These are phyloP conservation scores for Neopestalotiopsis sp. DNA, from an alignment of 2,329 filamentous ascomycete genomes.

Conservation along the genomic window DNA sequence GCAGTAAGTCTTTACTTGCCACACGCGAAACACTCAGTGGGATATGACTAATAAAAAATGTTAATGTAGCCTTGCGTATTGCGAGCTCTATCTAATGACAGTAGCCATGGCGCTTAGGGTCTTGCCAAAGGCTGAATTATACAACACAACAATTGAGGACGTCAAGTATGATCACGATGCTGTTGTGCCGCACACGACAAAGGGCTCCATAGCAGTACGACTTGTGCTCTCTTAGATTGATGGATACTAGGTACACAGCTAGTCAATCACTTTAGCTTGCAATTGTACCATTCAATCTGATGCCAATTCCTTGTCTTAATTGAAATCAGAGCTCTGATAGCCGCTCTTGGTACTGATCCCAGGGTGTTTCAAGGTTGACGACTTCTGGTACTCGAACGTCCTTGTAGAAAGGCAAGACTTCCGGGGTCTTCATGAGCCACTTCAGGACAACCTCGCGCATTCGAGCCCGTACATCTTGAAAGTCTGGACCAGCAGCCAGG, in stretches of 20 bases:
- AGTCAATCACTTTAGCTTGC: too few species aligned
- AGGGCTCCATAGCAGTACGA: background rate
- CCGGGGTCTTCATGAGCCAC: constrained; percentile 33
- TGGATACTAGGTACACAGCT: too few species aligned
- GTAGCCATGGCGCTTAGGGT: constrained; percentile 29
- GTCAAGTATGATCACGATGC: constrained; percentile 35
- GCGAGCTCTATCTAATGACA: constrained; percentile 31
- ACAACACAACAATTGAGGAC: constrained; percentile 28
- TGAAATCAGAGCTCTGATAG: background rate
- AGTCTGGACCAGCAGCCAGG: constrained; percentile 36
- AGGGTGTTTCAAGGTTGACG: background rate
- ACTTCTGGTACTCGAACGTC: constrained; percentile 22
- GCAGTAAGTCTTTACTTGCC: constrained; percentile 28
- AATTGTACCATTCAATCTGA: too few species aligned
- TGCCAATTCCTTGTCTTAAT: too few species aligned
- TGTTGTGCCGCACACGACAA: constrained; percentile 26
- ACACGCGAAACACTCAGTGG: too few species aligned
- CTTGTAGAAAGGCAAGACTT: constrained; percentile 18
- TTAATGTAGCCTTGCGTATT: constrained; percentile 29
- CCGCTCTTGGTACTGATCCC: background rate
- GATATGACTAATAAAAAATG: background rate
- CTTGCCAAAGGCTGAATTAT: constrained; percentile 31
- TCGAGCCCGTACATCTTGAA: constrained; percentile 28
- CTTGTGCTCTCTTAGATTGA: background rate
- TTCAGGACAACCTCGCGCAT: constrained; percentile 39